Base-by-base conservation (phyloP, 139 green algal species). In the Picochlorum sp. region DNA sequence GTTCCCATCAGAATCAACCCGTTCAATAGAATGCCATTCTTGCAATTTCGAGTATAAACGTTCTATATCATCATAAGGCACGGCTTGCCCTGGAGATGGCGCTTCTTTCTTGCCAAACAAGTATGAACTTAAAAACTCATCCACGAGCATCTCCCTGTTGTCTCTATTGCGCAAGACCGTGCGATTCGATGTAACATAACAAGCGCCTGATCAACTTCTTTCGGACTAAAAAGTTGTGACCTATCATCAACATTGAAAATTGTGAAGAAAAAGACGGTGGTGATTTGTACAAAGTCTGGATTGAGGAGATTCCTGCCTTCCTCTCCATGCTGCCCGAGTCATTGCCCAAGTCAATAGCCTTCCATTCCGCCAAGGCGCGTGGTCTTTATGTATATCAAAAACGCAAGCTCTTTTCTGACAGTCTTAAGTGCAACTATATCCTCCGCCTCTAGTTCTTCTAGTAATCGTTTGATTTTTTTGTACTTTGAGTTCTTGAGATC, bases 381-480 rank as follows among this genome's bases (percentile, higher is more conserved):
- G 66, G 9, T 20, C 49, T 24, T 61, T 59, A 62, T 74, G 37
- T 16, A 78, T 61, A 10, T 59, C 41, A 2, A 23, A 57, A 65
- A 78, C 70, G 57, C 54, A 45, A 69, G 49, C 52, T 78, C 63
- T 52, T 78, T 78, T 37, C 71, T 61, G 23, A 78, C 57, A 26
- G 62, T 45, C 52, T 78, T 78, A 16, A 68, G 71, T 1, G 60
- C 61, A 13, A 66, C 15, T 28, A 66, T 6, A 61, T 74, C 72
- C 41, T 72, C 66, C 45, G 70, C 63, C n/a, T 70, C 66, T 44
- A 73, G 67, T 49, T 61, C 61, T 45, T 78, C 66, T 61, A 78
- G 41, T 37, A 78, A 66, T 61, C 74, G 74, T 41, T 32, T 45
- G 45, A 78, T 61, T 38, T 78, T 78, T 61, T 78, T 78, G 65